phyloP scores from a whole-genome alignment of 257 asterid genomes.

The Plantago major region DNA sequence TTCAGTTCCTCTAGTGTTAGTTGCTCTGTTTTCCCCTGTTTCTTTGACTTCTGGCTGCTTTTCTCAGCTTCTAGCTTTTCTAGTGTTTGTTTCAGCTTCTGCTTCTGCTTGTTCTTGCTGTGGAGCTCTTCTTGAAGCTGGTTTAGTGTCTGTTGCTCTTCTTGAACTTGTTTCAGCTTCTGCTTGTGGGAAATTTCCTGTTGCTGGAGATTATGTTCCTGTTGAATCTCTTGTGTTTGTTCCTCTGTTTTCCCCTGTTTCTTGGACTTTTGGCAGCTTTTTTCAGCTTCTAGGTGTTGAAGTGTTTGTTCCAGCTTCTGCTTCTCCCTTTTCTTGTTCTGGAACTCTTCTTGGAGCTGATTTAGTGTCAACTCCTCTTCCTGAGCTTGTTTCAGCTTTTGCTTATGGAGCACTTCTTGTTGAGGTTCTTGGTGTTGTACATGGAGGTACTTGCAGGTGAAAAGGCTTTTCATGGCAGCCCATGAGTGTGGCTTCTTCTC shows the following conservation, averaged over 20 bases:
- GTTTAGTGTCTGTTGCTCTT: neutral
- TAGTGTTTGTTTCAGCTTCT: conserved; percentile 10
- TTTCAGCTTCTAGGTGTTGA: conserved; percentile 7
- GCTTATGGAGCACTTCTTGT: neutral
- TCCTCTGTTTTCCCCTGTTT: conserved; percentile 19
- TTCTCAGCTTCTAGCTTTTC: conserved; percentile 9
- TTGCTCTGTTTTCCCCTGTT: conserved; percentile 22
- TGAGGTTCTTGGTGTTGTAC: conserved; percentile 29
- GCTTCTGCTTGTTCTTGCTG: conserved; percentile 10
- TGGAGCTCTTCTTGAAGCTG: neutral
- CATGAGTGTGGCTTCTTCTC: conserved; percentile 71
- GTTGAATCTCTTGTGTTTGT: conserved; percentile 6
- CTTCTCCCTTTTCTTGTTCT: conserved; percentile 5
- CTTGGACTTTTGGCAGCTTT: conserved; percentile 7
- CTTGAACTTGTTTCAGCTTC: conserved; percentile 13
- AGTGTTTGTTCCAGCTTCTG: conserved; percentile 10
- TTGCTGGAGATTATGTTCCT: neutral
- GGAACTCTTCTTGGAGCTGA: neutral
- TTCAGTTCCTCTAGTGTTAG: conserved; percentile 27
- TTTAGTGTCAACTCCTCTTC: neutral
- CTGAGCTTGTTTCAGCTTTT: conserved; percentile 11
- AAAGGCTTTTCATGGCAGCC: conserved; percentile 81
- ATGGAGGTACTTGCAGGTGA: conserved; percentile 85
- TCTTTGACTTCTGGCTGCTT: conserved; percentile 12
- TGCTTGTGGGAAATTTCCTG: neutral